These are phyloP conservation scores for Coelastrella sp. DNA, from an alignment of 139 green algal species.

Conservation along the genomic window DNA sequence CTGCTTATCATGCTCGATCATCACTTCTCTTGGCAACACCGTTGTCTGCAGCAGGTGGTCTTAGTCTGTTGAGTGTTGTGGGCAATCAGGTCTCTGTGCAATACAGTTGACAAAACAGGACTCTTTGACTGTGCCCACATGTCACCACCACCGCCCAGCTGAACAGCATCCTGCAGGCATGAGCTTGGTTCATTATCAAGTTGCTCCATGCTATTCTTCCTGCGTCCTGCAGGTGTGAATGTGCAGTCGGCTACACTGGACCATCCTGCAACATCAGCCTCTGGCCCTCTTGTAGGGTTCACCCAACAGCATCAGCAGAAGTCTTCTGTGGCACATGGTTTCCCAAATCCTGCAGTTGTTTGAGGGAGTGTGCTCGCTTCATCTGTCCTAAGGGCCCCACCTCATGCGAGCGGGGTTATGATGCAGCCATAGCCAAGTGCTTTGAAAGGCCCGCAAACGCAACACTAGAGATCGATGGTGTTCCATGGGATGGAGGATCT, in stretches of 20 bases:
- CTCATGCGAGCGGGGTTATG: neutral
- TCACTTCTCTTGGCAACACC: neutral
- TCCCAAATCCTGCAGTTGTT: conserved; percentile 7
- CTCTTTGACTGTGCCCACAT: neutral
- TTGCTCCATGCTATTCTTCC: neutral
- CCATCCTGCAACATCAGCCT: neutral
- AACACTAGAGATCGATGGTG: neutral
- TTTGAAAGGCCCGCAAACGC: neutral
- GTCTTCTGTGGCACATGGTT: neutral
- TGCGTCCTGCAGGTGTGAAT: conserved; percentile 14
- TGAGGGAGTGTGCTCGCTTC: neutral
- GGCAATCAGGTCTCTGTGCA: no score
- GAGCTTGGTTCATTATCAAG: neutral
- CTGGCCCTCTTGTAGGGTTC: neutral
- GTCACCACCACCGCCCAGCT: neutral
- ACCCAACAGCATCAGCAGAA: neutral
- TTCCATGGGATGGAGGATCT: neutral
- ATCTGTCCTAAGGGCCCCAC: neutral
- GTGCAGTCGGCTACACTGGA: conserved; percentile 13
- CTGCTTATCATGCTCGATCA: neutral
- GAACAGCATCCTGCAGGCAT: neutral
- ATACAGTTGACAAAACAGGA: neutral
- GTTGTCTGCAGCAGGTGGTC: neutral
- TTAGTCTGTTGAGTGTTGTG: neutral
- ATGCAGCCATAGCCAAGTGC: neutral